These are phyloP conservation scores for Russula abietina DNA, from an alignment of 768 basidiomycete species.

Conservation along the genomic window DNA sequence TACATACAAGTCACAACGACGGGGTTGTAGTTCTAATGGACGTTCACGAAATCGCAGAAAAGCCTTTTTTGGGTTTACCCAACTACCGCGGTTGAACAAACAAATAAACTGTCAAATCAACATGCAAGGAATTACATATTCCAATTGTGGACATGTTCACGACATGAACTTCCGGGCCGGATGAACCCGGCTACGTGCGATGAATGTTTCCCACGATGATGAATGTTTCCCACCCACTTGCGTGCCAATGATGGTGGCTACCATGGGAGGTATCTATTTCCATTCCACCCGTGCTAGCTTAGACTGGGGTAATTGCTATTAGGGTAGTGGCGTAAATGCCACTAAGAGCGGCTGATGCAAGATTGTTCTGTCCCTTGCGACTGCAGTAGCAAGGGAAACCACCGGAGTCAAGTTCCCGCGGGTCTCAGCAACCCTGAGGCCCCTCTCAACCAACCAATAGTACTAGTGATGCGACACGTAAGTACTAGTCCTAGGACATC, in stretches of 20 bases:
- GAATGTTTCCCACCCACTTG: neutral
- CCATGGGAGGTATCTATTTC: neutral
- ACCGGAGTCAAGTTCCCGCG: neutral
- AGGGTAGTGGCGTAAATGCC: neutral
- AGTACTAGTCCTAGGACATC: neutral
- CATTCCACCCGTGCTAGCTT: neutral
- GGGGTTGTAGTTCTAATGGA: constrained; percentile 21
- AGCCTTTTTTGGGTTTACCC: neutral
- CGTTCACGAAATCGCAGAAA: neutral
- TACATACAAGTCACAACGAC: constrained; percentile 13
- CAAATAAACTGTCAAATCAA: neutral
- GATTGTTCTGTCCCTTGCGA: neutral
- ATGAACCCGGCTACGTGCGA: neutral
- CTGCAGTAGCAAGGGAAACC: neutral
- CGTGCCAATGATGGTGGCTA: neutral
- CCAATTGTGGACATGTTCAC: neutral
- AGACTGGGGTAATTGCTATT: too few species aligned
- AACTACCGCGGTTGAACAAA: neutral
- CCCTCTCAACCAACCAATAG: neutral
- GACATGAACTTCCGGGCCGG: neutral
- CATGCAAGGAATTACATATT: neutral
- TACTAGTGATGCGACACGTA: too few species aligned
- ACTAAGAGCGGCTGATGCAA: neutral
- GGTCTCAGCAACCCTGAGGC: neutral
- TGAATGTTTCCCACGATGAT: too few species aligned